Evolutionary conservation across 768 basidiomycete genomes (phyloP), one percentile per base, ranked within the genome.

Genomic region (Piloderma croceum): DNA sequence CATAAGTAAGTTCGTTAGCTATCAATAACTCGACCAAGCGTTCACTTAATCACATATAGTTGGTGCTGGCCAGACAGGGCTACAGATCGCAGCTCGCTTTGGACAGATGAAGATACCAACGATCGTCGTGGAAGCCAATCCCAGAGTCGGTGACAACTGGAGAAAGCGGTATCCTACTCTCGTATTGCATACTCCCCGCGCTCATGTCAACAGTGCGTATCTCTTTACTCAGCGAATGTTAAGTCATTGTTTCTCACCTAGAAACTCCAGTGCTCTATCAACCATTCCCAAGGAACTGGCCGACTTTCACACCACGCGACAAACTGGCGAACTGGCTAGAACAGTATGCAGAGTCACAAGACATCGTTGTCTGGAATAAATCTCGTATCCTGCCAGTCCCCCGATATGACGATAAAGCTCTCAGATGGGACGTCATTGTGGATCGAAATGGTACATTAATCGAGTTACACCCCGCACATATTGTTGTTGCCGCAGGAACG

Each of bases 291-390:
- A 34, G 46, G 11, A 69, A 52, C 22, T 71, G 65, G 66, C 70
- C 70, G 2, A 52, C 53, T 15, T 73, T 56, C 42, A 67, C 63
- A 2, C 64, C 70, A 5, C 58, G 59, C 11, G 64, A 64, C 40
- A 71, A 70, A 44, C 31, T 72, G 6, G 71, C 68, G 1, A 57
- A 67, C 48, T 72, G 68, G 68, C 40, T 73, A 11, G 68, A 73
- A 47, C 56, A 63, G 15, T 73, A 73, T 42, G 64, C 54, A 1
- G 38, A 48, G 4, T 50, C 56, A 4, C 69, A 69, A 44, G 72
- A 73, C 37, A 53, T 73, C 9, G 52, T 62, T 7, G 59, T 73
- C 4, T 74, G 72, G 71, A 69, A 62, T 10, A 53, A 55, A 23
- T 59, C 67, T 4, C 47, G 47, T 9, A 49, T 62, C 6, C 40